These are phyloP conservation scores for Naganishia liquefaciens DNA, from an alignment of 1,284 basidiomycete species.

Conservation along the genomic window DNA sequence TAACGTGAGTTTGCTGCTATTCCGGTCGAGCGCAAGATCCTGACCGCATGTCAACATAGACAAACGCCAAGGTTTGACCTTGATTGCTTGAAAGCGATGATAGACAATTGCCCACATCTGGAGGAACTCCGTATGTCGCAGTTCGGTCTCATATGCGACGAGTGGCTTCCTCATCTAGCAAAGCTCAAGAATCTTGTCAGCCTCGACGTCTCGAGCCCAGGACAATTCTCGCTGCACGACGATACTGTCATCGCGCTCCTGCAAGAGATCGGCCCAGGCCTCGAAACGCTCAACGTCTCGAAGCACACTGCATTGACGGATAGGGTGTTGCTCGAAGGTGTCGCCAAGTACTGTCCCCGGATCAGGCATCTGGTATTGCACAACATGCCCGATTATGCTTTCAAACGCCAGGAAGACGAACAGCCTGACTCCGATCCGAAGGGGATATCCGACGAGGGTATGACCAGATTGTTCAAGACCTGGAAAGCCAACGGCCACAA, in stretches of 20 bases:
- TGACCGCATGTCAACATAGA: neutral
- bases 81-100: constrained; percentile 67
- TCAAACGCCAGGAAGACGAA: constrained; percentile 28
- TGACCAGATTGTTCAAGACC: constrained; percentile 66
- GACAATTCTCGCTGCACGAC: constrained; percentile 58
- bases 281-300: constrained; percentile 66
- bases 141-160: constrained; percentile 70
- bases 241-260: constrained; percentile 64
- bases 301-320: constrained; percentile 64
- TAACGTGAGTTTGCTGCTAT: constrained; percentile 56
- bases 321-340: constrained; percentile 62
- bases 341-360: constrained; percentile 60
- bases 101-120: constrained; percentile 64
- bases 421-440: constrained; percentile 17
- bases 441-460: constrained; percentile 66
- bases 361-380: constrained; percentile 65
- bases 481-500: constrained; percentile 43
- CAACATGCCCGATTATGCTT: constrained; percentile 57
- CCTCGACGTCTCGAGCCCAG: constrained; percentile 50
- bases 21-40: neutral
- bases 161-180: constrained; percentile 63
- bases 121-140: constrained; percentile 75
- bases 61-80: constrained; percentile 86
- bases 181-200: constrained; percentile 44
- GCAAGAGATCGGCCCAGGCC: constrained; percentile 57